Evolutionary conservation across 225 moss, liverwort and hornwort genomes (phyloP), one percentile per base, ranked within the genome.

Genomic region (Marchantia paleacea): DNA sequence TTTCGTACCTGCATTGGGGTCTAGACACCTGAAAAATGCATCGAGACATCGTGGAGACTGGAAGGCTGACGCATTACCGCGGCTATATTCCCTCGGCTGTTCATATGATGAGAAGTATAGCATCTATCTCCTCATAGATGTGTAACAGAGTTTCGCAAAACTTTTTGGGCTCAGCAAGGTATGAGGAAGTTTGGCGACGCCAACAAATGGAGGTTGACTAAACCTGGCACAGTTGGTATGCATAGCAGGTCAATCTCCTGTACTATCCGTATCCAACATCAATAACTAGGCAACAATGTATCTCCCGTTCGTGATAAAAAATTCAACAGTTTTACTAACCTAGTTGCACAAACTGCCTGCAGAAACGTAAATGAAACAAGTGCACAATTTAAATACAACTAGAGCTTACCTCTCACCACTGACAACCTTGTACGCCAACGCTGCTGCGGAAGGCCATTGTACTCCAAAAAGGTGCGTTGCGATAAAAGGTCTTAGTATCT

Each of bases 391-490:
- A 25, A 28, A 0, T 10, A 63, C 60, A 30, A 30, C 53, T 51
- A 18, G 12, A 57, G 22, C 28, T 69, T 89, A 92, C 97, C 97
- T 95, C 83, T 93, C 92, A 68, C 97, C 97, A 86, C 92, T 99
- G 57, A 99, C 93, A 80, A 95, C 90, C 81, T 95, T 95, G 85
- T 91, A 91, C 66, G 88, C 89, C 73, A 93, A 86, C 14, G 93
- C 86, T 75, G 90, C 89, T 79, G 87, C 89, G 58, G 92, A 91
- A 81, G 85, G 85, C 80, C 83, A 90, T 83, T 84, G 93, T 84
- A 77, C 85, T 77, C 73, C 85, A 86, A 75, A 89, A 87, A 48
- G 90, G 74, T 88, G 90, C 87, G 85, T 88, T 82, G 20, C 81
- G 24, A 84, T 11, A 63, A 93, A 99, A 22, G 97, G 97, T 68